Conservation (phyloP, 139 green algal species). For the Micromonas commoda region DNA sequence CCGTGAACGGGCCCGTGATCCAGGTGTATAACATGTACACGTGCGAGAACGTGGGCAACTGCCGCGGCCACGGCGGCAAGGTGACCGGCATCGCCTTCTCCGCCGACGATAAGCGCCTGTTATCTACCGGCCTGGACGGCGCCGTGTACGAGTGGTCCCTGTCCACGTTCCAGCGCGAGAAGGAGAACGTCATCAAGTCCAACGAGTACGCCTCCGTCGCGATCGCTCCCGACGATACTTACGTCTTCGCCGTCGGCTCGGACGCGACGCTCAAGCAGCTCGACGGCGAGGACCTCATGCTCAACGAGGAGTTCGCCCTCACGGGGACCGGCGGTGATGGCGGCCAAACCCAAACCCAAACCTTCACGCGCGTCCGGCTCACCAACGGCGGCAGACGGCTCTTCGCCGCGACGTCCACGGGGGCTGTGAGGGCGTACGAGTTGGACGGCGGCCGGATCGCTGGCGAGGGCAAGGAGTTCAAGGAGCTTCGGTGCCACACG, state of each 20-base stretch:
- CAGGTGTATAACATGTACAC: constrained; percentile 85
- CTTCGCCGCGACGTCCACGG: constrained; percentile 67
- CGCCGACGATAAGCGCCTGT: constrained; percentile 47
- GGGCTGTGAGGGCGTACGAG: constrained; percentile 71
- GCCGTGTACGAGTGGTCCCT: constrained; percentile 85
- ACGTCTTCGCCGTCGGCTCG: constrained; percentile 53
- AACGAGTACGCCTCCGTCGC: constrained; percentile 63
- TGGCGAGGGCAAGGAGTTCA: no score
- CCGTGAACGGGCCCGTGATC: constrained; percentile 73
- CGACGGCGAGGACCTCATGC: constrained; percentile 62
- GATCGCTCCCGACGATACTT: constrained; percentile 43
- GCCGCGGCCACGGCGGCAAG: constrained; percentile 78
- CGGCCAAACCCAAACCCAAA: no score
- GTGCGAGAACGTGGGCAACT: constrained; percentile 69
- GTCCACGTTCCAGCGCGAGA: constrained; percentile 55
- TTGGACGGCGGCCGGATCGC: no score
- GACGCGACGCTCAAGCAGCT: constrained; percentile 81
- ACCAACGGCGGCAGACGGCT: constrained; percentile 47
- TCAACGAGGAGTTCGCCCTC: constrained; percentile 62
- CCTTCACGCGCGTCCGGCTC: constrained; percentile 36
- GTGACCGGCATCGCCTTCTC: constrained; percentile 28
- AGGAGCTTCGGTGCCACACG: constrained; percentile 47
- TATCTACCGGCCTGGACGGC: constrained; percentile 73
- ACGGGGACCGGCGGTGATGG: no score
- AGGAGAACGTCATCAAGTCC: constrained; percentile 68